phyloP scores from a whole-genome alignment of 202 grass and related monocot genomes.

The Carex sylvatica region DNA sequence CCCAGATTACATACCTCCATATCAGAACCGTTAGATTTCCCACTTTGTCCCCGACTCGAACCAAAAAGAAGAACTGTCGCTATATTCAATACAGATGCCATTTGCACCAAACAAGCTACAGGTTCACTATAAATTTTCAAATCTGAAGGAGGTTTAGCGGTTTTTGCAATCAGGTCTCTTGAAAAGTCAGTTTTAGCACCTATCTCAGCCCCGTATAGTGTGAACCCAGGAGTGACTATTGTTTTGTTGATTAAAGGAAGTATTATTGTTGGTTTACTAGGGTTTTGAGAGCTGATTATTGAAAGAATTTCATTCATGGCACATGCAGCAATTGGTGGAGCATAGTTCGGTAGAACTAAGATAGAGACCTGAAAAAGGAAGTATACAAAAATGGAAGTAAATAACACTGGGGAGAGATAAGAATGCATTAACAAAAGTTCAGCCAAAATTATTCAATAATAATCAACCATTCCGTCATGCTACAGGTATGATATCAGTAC shows the following conservation, averaged over 20 bases:
- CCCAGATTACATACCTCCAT: slow-evolving; percentile 52
- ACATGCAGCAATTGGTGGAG: slow-evolving; percentile 70
- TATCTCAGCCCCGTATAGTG: slow-evolving; percentile 53
- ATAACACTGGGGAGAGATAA: background rate
- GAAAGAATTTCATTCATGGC: slow-evolving; percentile 67
- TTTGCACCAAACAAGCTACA: slow-evolving; percentile 77
- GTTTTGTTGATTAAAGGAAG: slow-evolving; percentile 57
- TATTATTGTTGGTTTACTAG: slow-evolving; percentile 40
- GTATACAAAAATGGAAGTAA: background rate
- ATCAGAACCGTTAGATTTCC: slow-evolving; percentile 43
- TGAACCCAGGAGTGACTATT: slow-evolving; percentile 28
- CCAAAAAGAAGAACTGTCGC: slow-evolving; percentile 56
- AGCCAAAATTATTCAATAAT: background rate
- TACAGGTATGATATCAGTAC: background rate
- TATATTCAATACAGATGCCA: slow-evolving; percentile 57
- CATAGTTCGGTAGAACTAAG: slow-evolving; percentile 74
- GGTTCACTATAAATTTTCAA: slow-evolving; percentile 63
- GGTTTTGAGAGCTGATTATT: slow-evolving; percentile 47
- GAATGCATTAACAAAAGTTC: background rate
- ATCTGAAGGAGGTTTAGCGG: slow-evolving; percentile 43
- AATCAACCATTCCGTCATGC: background rate
- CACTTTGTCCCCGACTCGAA: slow-evolving; percentile 40
- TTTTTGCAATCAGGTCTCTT: slow-evolving; percentile 41
- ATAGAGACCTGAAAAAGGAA: slow-evolving; percentile 58
- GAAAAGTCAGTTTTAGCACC: slow-evolving; percentile 56